A percentile compares a stretch with the other conserved stretches of the same genome.
Conservation (phyloP, 495 filamentous ascomycete genomes). For the Pyronema domesticum region DNA sequence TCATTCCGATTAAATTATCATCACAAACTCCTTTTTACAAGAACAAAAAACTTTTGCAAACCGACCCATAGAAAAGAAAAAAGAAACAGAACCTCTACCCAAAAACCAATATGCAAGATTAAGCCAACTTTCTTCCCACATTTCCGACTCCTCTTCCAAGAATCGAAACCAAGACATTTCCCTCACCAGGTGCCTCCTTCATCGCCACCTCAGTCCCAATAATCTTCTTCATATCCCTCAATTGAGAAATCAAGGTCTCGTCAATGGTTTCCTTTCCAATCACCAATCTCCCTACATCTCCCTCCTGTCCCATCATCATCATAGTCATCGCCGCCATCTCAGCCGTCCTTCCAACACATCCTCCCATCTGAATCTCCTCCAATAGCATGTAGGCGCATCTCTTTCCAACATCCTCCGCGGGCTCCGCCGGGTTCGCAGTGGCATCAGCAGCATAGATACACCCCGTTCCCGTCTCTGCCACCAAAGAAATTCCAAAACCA, state of each 20-base stretch:
- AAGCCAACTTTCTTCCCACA: constrained; percentile 84
- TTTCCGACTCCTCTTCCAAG: constrained; percentile 92
- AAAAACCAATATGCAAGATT: constrained; percentile 19
- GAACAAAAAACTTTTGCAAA: neutral
- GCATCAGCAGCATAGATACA: constrained; percentile 81
- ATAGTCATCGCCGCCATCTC: constrained; percentile 56
- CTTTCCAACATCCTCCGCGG: constrained; percentile 80
- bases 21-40: neutral
- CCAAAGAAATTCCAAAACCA: constrained; percentile 76
- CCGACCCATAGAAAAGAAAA: neutral
- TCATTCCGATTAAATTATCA: too few species aligned
- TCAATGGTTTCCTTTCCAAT: constrained; percentile 62
- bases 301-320: constrained; percentile 83
- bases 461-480: constrained; percentile 70
- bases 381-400: constrained; percentile 77
- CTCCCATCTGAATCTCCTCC: constrained; percentile 62
- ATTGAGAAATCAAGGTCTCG: constrained; percentile 59
- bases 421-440: constrained; percentile 57
- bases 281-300: constrained; percentile 37
- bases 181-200: constrained; percentile 53
- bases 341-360: constrained; percentile 55
- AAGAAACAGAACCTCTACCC: neutral
- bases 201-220: constrained; percentile 78
- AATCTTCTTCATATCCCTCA: constrained; percentile 67
- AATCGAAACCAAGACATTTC: constrained; percentile 69